These are phyloP conservation scores for Aspergillus cavernicola DNA, from an alignment of 495 filamentous ascomycete genomes.

Conservation along the genomic window DNA sequence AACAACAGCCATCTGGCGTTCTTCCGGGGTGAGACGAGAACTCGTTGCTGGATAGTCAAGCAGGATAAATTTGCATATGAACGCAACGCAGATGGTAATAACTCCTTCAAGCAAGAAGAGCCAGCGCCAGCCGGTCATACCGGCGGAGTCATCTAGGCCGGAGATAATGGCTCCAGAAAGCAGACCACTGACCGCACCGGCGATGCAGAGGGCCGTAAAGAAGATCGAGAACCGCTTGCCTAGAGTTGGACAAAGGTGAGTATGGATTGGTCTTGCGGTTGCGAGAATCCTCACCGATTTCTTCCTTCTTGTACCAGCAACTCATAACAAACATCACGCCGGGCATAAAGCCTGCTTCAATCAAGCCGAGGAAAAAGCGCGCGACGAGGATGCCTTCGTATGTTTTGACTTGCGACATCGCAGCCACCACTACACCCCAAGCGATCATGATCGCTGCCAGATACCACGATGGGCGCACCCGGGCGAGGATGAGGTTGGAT, in stretches of 20 bases:
- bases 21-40: slow-evolving; percentile 19
- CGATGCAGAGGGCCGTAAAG: slow-evolving; percentile 45
- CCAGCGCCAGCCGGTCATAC: slow-evolving; percentile 65
- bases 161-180: slow-evolving; percentile 40
- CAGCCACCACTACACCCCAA: slow-evolving; percentile 33
- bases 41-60: slow-evolving; percentile 31
- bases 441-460: slow-evolving; percentile 42
- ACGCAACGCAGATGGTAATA: slow-evolving; percentile 37
- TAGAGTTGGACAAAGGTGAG: too few species aligned
- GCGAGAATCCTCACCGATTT: too few species aligned
- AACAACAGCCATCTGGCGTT: slow-evolving; percentile 23
- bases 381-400: slow-evolving; percentile 42
- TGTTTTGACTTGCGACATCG: slow-evolving; percentile 42
- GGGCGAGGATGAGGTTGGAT: slow-evolving; percentile 37
- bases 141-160: slow-evolving; percentile 33
- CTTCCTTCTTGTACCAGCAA: slow-evolving; percentile 50
- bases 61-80: slow-evolving; percentile 26
- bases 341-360: slow-evolving; percentile 43
- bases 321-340: slow-evolving; percentile 46
- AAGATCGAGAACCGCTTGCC: slow-evolving; percentile 48
- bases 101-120: slow-evolving; percentile 69
- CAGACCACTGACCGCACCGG: slow-evolving; percentile 50
- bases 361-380: slow-evolving; percentile 30
- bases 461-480: slow-evolving; percentile 40
- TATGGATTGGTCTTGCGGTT: too few species aligned